These are phyloP conservation scores for Stemphylium vesicarium DNA, from an alignment of 2,329 filamentous ascomycete genomes.

Conservation along the genomic window DNA sequence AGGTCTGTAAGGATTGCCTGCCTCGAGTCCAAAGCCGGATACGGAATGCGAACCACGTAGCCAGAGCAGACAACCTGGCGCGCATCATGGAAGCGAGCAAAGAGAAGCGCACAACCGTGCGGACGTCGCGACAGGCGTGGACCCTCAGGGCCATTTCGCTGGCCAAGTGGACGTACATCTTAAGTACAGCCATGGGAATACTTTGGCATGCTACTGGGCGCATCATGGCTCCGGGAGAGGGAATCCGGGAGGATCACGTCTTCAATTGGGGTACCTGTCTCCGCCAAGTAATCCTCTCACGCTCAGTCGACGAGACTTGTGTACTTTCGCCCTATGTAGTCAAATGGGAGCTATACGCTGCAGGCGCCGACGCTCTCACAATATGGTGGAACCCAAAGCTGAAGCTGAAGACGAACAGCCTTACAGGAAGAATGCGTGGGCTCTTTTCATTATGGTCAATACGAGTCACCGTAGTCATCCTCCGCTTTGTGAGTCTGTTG, in stretches of 20 bases:
- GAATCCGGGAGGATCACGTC: conserved; percentile 1
- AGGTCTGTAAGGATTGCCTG: conserved; percentile 83
- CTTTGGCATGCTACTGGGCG: conserved; percentile 45
- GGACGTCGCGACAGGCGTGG: conserved; percentile 50
- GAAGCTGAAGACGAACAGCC: conserved; percentile 65
- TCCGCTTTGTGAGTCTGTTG: conserved; percentile 57
- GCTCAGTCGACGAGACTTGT: conserved; percentile 34
- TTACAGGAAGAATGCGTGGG: conserved; percentile 60
- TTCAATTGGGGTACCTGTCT: conserved; percentile 29
- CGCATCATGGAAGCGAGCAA: conserved; percentile 71
- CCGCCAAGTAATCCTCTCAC: conserved; percentile 24
- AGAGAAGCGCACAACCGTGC: conserved; percentile 27
- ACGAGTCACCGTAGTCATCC: conserved; percentile 64
- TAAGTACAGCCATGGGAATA: conserved; percentile 41
- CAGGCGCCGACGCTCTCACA: conserved; percentile 59
- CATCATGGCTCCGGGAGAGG: conserved; percentile 24
- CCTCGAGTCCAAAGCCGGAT: conserved; percentile 74
- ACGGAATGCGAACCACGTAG: conserved; percentile 75
- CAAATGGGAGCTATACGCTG: conserved; percentile 37
- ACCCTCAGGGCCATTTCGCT: conserved; percentile 54
- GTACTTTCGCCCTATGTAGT: conserved; percentile 30
- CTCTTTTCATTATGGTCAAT: conserved; percentile 70
- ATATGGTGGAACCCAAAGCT: conserved; percentile 75
- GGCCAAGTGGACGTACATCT: conserved; percentile 53
- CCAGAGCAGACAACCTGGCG: conserved; percentile 80